Evolutionary conservation across 768 basidiomycete genomes (phyloP).

Genomic region (Trametes cubensis): DNA sequence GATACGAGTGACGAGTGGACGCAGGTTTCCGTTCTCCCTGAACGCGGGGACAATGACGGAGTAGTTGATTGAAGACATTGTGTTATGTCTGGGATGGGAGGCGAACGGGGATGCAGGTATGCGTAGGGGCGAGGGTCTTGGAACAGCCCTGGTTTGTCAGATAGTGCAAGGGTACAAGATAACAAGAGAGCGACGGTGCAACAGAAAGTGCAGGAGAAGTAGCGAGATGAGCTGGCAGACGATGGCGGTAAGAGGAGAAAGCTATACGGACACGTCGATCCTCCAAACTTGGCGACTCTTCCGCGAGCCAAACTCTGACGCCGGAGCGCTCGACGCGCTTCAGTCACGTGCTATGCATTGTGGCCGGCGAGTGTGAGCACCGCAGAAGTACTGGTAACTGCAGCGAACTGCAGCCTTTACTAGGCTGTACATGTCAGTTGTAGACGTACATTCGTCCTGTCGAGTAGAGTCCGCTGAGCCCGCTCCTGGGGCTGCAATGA

Average conservation of each 20-base stretch:
- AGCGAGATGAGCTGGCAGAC: not conserved
- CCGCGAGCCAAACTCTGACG: not conserved
- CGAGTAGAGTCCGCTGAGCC: too few relatives aligned
- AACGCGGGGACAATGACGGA: constrained; percentile 35
- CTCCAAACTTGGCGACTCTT: too few relatives aligned
- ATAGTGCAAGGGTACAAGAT: constrained; percentile 5
- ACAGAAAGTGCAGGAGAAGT: not conserved
- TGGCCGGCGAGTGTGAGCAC: too few relatives aligned
- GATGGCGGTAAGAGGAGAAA: not conserved
- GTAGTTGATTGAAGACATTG: constrained; percentile 28
- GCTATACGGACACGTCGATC: constrained; percentile 18
- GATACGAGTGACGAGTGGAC: constrained; percentile 35
- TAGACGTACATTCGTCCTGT: too few relatives aligned
- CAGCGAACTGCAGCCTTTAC: too few relatives aligned
- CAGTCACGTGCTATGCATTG: not conserved
- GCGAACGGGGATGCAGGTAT: not conserved
- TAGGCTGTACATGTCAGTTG: too few relatives aligned
- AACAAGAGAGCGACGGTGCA: not conserved
- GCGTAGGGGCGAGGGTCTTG: not conserved
- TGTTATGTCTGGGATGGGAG: not conserved
- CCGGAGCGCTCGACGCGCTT: not conserved
- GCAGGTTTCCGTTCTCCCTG: constrained; percentile 33
- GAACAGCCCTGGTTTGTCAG: constrained; percentile 21
- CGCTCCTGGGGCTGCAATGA: too few relatives aligned
- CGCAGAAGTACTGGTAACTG: too few relatives aligned